Percentiles rank a stretch among this genome's conserved stretches.
Conservation (phyloP, 2,329 filamentous ascomycete species). For the Xylaria sp. region DNA sequence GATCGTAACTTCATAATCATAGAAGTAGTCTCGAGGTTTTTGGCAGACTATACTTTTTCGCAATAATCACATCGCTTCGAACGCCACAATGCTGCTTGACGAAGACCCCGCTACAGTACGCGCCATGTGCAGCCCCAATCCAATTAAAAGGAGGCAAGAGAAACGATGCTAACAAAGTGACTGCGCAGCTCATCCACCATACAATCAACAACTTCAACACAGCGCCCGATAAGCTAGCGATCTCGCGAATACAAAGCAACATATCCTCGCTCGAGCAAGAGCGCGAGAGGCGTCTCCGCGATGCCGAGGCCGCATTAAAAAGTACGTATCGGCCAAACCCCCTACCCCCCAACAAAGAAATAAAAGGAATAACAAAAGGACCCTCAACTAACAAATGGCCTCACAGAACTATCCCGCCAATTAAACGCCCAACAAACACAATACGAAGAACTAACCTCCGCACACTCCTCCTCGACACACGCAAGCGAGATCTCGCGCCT, state of each 20-base stretch:
- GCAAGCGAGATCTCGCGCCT: conserved; percentile 85
- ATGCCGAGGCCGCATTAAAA: conserved; percentile 74
- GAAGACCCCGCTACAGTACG: conserved; percentile 88
- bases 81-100: conserved; percentile 84
- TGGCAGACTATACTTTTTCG: not conserved
- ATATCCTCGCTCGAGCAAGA: conserved; percentile 85
- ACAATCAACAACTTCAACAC: conserved; percentile 97
- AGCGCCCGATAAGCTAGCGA: conserved; percentile 83
- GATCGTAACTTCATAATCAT: not conserved
- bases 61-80: not conserved
- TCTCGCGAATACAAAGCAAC: conserved; percentile 85
- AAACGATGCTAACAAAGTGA: conserved; percentile 23
- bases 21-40: not conserved
- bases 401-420: conserved; percentile 74
- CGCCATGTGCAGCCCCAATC: conserved; percentile 23
- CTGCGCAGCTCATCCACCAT: conserved; percentile 83
- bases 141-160: not conserved
- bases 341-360: not conserved
- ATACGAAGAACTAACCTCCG: conserved; percentile 77
- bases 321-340: conserved; percentile 52
- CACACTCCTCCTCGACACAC: conserved; percentile 82
- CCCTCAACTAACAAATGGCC: conserved; percentile 18
- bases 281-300: conserved; percentile 79
- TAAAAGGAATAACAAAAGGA: not conserved
- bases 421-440: conserved; percentile 80